Base-by-base conservation (phyloP, 2,329 filamentous ascomycete species). In the Penicillium sp. region DNA sequence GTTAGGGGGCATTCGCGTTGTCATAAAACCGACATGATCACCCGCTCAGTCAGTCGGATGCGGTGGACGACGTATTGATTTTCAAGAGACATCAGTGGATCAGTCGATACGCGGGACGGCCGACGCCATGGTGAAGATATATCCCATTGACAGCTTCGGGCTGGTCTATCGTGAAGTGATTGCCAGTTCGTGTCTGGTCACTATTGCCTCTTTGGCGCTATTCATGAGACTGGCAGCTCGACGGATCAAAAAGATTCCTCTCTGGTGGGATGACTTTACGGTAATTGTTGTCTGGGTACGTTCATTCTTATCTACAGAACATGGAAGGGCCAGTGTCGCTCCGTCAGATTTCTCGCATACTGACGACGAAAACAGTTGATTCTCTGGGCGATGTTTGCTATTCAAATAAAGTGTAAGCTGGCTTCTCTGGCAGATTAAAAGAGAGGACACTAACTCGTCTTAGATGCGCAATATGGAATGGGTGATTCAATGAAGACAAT, bases 71-170 rank as follows among this genome's bases (percentile, higher is more conserved):
- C n/a, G n/a, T n/a, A n/a, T n/a, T n/a, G n/a, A n/a, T n/a, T n/a
- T n/a, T 46, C 20, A 46, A 46, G 20, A 46, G 42, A 20, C 42
- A 46, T n/a, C n/a, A n/a, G n/a, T n/a, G n/a, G n/a, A n/a, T n/a
- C n/a, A n/a, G n/a, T n/a, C n/a, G n/a, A n/a, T n/a, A n/a, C n/a
- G n/a, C n/a, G n/a, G n/a, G n/a, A n/a, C n/a, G n/a, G n/a, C n/a
- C n/a, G n/a, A n/a, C n/a, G n/a, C 5, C 18, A 48, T 48, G 46
- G 46, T 48, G 16, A 48, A 48, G 23, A 48, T 48, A 48, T 48
- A 48, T 24, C 23, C 46, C 5, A 14, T 48, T 14, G 16, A 48
- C 46, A 4, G 24, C n/a, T 48, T 48, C 16, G 14, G 7, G 12
- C 46, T 16, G 23, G 46, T 48, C n/a, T 48, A 48, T 14, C 23